These are phyloP conservation scores for Marchantia paleacea DNA, from an alignment of 225 moss, liverwort and hornwort genomes.

Conservation along the genomic window DNA sequence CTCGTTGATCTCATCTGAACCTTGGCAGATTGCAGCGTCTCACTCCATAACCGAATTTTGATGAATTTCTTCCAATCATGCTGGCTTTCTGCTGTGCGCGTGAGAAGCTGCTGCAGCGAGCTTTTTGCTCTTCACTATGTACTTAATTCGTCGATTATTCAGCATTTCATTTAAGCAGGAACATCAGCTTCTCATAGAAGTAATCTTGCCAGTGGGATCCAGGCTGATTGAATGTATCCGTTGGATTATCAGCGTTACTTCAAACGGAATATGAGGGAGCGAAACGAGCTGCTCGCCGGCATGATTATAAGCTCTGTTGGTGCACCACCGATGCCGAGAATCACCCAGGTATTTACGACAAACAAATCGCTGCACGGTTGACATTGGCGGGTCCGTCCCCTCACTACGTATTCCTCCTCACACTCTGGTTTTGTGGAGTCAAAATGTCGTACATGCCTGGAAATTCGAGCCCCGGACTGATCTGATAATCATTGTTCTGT, in stretches of 20 bases:
- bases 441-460: not conserved
- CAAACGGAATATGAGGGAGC: conserved; percentile 19
- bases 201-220: not conserved
- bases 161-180: no score
- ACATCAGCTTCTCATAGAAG: no score
- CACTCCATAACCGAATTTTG: not conserved
- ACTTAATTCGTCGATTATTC: not conserved
- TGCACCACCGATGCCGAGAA: conserved; percentile 39
- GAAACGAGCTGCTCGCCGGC: conserved; percentile 35
- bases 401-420: no score
- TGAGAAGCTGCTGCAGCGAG: not conserved
- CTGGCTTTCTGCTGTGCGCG: not conserved
- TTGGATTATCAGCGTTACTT: conserved; percentile 28
- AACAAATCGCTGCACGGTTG: not conserved
- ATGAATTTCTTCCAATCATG: not conserved
- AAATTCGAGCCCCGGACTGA: not conserved
- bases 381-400: not conserved
- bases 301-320: conserved; percentile 43
- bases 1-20: not conserved
- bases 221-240: not conserved
- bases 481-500: not conserved
- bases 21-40: not conserved
- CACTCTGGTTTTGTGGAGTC: not conserved
- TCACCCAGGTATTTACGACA: conserved; percentile 33
- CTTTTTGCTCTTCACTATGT: not conserved